Conservation (phyloP, 2,329 filamentous ascomycete species). For the Arthroderma uncinatum region DNA sequence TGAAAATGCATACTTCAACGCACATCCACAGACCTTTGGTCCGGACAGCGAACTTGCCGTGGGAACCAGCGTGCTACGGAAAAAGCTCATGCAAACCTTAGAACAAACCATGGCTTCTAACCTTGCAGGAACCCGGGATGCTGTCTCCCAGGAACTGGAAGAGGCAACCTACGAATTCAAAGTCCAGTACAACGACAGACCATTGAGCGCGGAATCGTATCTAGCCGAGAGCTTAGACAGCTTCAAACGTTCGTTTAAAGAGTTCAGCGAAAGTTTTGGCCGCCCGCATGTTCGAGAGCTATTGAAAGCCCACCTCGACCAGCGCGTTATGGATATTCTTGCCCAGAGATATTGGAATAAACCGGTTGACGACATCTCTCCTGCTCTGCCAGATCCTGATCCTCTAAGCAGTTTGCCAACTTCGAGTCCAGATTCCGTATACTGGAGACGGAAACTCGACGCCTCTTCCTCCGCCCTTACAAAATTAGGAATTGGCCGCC, state of each 20-base stretch:
- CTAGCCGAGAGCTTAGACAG: conserved; percentile 87
- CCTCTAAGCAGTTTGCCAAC: conserved; percentile 68
- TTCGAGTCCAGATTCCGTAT: conserved; percentile 70
- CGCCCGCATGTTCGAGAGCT: conserved; percentile 79
- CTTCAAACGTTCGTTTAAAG: conserved; percentile 97
- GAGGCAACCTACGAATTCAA: conserved; percentile 98
- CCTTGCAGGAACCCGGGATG: conserved; percentile 77
- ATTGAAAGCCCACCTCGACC: conserved; percentile 83
- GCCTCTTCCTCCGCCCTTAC: conserved; percentile 82
- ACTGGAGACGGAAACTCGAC: conserved; percentile 91
- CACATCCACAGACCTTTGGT: conserved; percentile 72
- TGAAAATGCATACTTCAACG: conserved; percentile 74
- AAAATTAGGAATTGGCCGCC: conserved; percentile 81
- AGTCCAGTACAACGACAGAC: conserved; percentile 96
- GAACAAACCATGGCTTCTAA: conserved; percentile 96
- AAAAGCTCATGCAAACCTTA: conserved; percentile 93
- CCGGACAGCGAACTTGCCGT: conserved; percentile 60
- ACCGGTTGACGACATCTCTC: conserved; percentile 71
- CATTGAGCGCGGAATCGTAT: conserved; percentile 90
- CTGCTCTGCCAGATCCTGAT: conserved; percentile 56
- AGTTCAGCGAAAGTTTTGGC: conserved; percentile 81
- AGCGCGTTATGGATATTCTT: conserved; percentile 84
- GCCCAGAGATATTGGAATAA: conserved; percentile 97
- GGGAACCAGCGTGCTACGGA: conserved; percentile 75
- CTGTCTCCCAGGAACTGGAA: conserved; percentile 87